Evolutionary conservation across 2,329 filamentous ascomycete genomes (phyloP).

Genomic region (Bimuria novae-zelandiae): DNA sequence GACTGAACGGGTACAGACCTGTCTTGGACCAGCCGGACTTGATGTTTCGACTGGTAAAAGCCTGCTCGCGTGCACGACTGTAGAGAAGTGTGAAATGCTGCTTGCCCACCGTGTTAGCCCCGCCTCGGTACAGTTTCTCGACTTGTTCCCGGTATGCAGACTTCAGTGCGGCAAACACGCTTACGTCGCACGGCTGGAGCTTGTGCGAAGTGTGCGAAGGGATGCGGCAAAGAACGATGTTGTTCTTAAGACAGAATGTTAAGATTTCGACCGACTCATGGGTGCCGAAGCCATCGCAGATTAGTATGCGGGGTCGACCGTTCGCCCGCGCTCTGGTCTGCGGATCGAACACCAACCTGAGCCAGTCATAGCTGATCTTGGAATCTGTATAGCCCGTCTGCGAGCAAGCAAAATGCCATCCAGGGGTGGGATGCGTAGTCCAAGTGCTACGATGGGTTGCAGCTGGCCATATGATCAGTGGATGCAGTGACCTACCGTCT

Average conservation of each 20-base stretch:
- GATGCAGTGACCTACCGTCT: not conserved
- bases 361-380: constrained; percentile 41
- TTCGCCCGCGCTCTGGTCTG: constrained; percentile 35
- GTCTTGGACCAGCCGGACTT: too few species aligned
- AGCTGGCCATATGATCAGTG: not conserved
- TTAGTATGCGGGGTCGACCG: constrained; percentile 34
- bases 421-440: constrained; percentile 13
- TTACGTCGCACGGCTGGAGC: not conserved
- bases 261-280: constrained; percentile 36
- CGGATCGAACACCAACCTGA: constrained; percentile 41
- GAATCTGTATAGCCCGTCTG: constrained; percentile 27
- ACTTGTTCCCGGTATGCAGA: too few species aligned
- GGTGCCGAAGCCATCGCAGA: constrained; percentile 38
- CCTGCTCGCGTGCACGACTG: too few species aligned
- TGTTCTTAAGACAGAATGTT: constrained; percentile 36
- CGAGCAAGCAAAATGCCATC: constrained; percentile 19
- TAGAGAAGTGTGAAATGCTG: too few species aligned
- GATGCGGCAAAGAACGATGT: constrained; percentile 21
- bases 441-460: not conserved
- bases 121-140: too few species aligned
- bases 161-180: not conserved
- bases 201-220: not conserved
- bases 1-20: too few species aligned
- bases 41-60: too few species aligned
- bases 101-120: too few species aligned